phyloP scores from a whole-genome alignment of 78 protist species.

The Chrysochromulina parva region DNA sequence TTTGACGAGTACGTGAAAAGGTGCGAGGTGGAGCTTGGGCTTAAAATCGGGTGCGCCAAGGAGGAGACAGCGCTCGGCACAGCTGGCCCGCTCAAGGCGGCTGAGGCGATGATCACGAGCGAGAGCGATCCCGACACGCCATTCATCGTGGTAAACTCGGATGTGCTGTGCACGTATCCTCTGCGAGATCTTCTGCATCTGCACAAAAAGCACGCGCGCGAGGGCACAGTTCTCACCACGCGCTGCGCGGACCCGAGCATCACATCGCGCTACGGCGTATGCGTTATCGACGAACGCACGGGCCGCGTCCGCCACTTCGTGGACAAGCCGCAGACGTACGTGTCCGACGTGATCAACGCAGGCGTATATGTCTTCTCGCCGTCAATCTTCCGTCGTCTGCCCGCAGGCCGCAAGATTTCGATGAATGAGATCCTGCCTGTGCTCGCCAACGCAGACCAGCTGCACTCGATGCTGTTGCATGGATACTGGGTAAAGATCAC shows the following conservation, averaged over 20 bases:
- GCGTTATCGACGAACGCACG: background rate
- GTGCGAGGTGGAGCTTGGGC: background rate
- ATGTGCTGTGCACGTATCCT: constrained; percentile 30
- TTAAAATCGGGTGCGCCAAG: background rate
- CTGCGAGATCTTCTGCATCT: background rate
- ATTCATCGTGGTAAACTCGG: constrained; percentile 13
- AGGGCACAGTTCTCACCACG: background rate
- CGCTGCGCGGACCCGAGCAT: background rate
- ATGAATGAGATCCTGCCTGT: background rate
- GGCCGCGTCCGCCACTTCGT: background rate
- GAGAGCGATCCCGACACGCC: background rate
- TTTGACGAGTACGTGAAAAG: background rate
- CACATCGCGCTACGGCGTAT: background rate
- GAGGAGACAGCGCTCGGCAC: background rate
- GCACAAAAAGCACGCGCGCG: background rate
- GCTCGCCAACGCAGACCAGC: background rate
- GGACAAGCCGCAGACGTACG: background rate
- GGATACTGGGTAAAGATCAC: constrained; percentile 4
- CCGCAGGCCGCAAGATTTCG: background rate
- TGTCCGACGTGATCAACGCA: background rate
- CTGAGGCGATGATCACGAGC: background rate
- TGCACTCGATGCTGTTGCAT: background rate
- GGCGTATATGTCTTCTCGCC: background rate
- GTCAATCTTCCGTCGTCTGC: background rate
- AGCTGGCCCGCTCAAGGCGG: constrained; percentile 18